Evolutionary conservation across 108 stramenopile genomes (phyloP).

Genomic region (Thalassiosira profunda): DNA sequence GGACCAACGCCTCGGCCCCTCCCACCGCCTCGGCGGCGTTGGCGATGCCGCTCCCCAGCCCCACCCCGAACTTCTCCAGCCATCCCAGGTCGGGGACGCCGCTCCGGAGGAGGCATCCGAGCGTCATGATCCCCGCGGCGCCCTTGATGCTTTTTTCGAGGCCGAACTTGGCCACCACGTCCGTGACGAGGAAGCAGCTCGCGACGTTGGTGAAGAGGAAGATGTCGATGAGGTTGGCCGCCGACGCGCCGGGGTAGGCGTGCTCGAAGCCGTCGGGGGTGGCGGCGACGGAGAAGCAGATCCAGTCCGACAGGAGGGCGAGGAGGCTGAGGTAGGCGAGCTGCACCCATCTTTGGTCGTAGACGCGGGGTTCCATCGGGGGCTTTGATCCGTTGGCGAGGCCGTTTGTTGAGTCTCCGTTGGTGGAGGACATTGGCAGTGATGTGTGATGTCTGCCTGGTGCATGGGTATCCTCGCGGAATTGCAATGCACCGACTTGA

Average conservation of each 20-base stretch:
- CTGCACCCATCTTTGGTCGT: slow-evolving; percentile 49
- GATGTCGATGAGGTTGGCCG: slow-evolving; percentile 48
- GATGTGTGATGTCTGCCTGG: not conserved
- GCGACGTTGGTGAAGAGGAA: slow-evolving; percentile 56
- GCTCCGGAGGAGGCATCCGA: slow-evolving; percentile 44
- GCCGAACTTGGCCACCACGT: slow-evolving; percentile 45
- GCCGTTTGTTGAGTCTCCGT: not conserved
- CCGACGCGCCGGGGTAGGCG: slow-evolving; percentile 42
- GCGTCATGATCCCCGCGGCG: slow-evolving; percentile 42
- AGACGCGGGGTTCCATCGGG: slow-evolving; percentile 33
- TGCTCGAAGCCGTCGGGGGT: slow-evolving; percentile 35
- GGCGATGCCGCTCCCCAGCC: not conserved
- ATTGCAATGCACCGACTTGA: not conserved
- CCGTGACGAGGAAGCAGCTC: slow-evolving; percentile 55
- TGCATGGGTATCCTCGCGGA: not conserved
- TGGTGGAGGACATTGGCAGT: not conserved
- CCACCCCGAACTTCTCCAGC: slow-evolving; percentile 1
- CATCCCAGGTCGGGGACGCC: slow-evolving; percentile 31
- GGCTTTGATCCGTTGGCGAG: not conserved
- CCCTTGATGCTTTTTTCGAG: slow-evolving; percentile 45
- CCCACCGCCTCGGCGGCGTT: slow-evolving; percentile 2
- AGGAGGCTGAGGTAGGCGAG: slow-evolving; percentile 52
- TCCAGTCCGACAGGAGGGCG: slow-evolving; percentile 55
- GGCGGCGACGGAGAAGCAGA: slow-evolving; percentile 60
- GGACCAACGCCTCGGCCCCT: not conserved